A percentile compares a stretch with the other conserved stretches of the same genome.
phyloP scores from a whole-genome alignment of 148 eudicot genomes.

The Limonium bicolor region DNA sequence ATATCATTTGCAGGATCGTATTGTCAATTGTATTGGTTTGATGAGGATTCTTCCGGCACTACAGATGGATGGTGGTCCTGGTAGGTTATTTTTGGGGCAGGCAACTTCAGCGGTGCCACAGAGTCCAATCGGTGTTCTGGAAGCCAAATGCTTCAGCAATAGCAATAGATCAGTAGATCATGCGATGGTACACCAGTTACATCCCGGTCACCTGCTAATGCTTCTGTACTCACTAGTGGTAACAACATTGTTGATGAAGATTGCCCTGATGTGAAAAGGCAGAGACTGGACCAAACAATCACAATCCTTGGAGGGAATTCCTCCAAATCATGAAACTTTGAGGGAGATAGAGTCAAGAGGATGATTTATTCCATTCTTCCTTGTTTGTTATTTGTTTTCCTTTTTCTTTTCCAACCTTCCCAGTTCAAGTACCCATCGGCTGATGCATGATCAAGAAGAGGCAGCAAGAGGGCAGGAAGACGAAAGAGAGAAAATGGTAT shows the following conservation, averaged over 20 bases:
- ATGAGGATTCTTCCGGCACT: slow-evolving; percentile 23
- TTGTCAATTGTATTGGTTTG: slow-evolving; percentile 38
- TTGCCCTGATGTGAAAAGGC: slow-evolving; percentile 38
- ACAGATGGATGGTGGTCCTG: slow-evolving; percentile 5
- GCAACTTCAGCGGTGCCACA: slow-evolving; percentile 18
- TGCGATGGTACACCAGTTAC: slow-evolving; percentile 27
- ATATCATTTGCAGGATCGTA: slow-evolving; percentile 33
- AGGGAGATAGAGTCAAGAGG: no score
- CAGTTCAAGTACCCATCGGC: no score
- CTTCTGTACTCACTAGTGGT: slow-evolving; percentile 11
- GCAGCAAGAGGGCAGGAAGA: neutral
- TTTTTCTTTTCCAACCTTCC: no score
- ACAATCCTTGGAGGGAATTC: slow-evolving; percentile 1
- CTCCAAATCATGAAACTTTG: neutral
- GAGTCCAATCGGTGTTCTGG: slow-evolving; percentile 63
- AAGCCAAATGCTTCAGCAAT: slow-evolving; percentile 44
- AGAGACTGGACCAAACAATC: slow-evolving; percentile 16
- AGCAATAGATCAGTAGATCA: no score
- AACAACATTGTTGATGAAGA: no score
- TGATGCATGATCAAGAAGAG: no score
- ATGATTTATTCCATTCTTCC: no score
- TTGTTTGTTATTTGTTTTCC: no score
- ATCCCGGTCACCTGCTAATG: slow-evolving; percentile 19
- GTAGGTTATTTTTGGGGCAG: no score
- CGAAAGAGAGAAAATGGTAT: slow-evolving; percentile 5